Evolutionary conservation across 257 asterid genomes (phyloP), one percentile per base, ranked within the genome.

Genomic region (Fraxinus americana): DNA sequence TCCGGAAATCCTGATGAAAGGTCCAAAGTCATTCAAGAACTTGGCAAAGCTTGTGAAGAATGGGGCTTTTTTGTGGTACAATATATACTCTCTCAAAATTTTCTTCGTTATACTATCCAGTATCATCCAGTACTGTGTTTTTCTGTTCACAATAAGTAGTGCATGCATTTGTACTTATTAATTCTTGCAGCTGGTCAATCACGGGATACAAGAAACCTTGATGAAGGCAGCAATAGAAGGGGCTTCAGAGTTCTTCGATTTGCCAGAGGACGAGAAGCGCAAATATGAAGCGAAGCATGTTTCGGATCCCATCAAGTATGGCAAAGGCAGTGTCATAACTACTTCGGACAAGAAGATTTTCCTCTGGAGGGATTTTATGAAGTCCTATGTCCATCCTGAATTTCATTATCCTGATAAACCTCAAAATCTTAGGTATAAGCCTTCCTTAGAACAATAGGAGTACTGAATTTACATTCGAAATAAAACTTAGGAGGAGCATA

Each of bases 41-140:
- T 86, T 34, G 82, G 78, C 54, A 36, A 17, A 30, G 90, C 89
- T 3, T 86, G 92, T 27, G 79, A 82, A 30, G 84, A 88, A 0
- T 86, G 92, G 92, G 90, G 92, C 16, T 86, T 88, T 84, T 88
- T 88, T 39, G 81, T 88, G 84, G 92, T 88, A 75, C 19, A 54
- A n/a, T 48, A 54, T 5, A 54, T n/a, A 19, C 27, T 54, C 6
- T 16, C 25, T n/a, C 27, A 17, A 7, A 3, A 19, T 54, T 14
- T 19, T 17, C 7, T 52, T 17, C 5, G 0, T 52, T 52, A 52
- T 17, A 14, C 7, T 4, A 1, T 52, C 61, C 8, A 14, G 61
- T 52, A 17, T 16, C 5, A 3, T 25, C 27, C 27, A 25, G 27
- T 25, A 25, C 27, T 52, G 5, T 43, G 2, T 52, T 54, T 17